A percentile compares a stretch with the other conserved stretches of the same genome.
phyloP scores from a whole-genome alignment of 176 grass and related monocot genomes.

The Zea luxurians region DNA sequence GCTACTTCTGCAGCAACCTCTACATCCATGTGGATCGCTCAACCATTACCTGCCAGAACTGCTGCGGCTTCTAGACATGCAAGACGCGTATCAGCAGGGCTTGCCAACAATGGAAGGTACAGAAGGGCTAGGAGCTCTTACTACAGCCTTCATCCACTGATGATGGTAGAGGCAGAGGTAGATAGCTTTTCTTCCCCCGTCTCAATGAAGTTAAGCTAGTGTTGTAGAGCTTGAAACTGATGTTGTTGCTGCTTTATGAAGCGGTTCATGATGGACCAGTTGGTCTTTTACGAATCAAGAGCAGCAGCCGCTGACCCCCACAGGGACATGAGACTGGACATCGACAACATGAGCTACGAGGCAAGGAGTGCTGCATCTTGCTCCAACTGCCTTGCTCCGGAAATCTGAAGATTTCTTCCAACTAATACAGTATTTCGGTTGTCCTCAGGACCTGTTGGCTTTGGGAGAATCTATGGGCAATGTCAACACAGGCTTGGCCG shows the following conservation, averaged over 20 bases:
- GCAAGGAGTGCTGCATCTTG: slow-evolving; percentile 36
- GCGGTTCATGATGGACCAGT: slow-evolving; percentile 50
- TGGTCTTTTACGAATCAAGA: slow-evolving; percentile 37
- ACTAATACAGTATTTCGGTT: background rate
- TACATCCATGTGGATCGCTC: background rate
- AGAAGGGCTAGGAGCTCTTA: slow-evolving; percentile 54
- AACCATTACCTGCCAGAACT: slow-evolving; percentile 29
- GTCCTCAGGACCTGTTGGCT: slow-evolving; percentile 73
- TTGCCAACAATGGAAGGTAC: slow-evolving; percentile 48
- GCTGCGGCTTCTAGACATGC: slow-evolving; percentile 48
- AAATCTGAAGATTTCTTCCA: slow-evolving; percentile 7
- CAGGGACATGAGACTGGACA: slow-evolving; percentile 74
- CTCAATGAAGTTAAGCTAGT: slow-evolving; percentile 15
- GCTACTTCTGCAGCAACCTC: slow-evolving; percentile 28
- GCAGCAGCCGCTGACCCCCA: slow-evolving; percentile 69
- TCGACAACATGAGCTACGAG: slow-evolving; percentile 94
- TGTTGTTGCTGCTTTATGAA: slow-evolving; percentile 40
- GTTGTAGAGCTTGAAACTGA: slow-evolving; percentile 34
- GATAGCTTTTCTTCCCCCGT: slow-evolving; percentile 13
- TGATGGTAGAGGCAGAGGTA: slow-evolving; percentile 58
- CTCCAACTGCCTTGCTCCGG: background rate
- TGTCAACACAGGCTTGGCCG: slow-evolving; percentile 65
- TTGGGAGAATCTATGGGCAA: slow-evolving; percentile 84
- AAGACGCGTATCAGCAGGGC: slow-evolving; percentile 35
- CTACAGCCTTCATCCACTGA: slow-evolving; percentile 44